Evolutionary conservation across 306 rosid genomes (phyloP).

Genomic region (Mimosa bimucronata): DNA sequence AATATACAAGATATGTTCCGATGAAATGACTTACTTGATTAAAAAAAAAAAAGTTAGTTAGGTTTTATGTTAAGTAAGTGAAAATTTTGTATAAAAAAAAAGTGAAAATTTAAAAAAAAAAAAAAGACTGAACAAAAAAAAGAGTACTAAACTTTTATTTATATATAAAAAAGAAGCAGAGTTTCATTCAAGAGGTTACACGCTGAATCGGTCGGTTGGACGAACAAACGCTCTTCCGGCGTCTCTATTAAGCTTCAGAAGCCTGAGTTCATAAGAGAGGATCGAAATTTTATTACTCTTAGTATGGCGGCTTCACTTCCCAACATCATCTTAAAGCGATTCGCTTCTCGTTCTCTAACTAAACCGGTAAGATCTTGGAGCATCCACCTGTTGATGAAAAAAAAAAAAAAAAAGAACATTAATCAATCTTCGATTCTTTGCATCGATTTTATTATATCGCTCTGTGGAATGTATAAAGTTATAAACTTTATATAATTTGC

Average conservation of each 20-base stretch:
- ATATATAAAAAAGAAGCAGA: too few species aligned
- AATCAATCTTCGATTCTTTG: not conserved
- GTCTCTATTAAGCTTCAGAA: not conserved
- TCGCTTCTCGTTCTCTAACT: constrained; percentile 13
- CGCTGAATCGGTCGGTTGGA: not conserved
- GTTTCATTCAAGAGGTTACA: too few species aligned
- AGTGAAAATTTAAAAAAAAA: too few species aligned
- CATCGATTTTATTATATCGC: not conserved
- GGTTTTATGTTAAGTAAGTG: too few species aligned
- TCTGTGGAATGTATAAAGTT: not conserved
- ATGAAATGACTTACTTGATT: too few species aligned
- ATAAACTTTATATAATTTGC: not conserved
- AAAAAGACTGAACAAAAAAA: too few species aligned
- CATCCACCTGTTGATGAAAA: not conserved
- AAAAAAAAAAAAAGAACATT: not conserved
- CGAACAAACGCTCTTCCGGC: not conserved
- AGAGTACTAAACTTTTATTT: too few species aligned
- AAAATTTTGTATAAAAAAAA: too few species aligned
- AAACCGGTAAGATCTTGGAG: constrained; percentile 14
- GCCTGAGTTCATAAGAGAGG: not conserved
- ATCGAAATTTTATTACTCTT: not conserved
- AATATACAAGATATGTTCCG: too few species aligned
- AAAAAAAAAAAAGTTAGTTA: too few species aligned
- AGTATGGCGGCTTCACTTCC: constrained; percentile 21
- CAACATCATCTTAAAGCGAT: constrained; percentile 27